Base-by-base conservation (phyloP, 1,284 basidiomycete genomes). In the Ganoderma boninense region DNA sequence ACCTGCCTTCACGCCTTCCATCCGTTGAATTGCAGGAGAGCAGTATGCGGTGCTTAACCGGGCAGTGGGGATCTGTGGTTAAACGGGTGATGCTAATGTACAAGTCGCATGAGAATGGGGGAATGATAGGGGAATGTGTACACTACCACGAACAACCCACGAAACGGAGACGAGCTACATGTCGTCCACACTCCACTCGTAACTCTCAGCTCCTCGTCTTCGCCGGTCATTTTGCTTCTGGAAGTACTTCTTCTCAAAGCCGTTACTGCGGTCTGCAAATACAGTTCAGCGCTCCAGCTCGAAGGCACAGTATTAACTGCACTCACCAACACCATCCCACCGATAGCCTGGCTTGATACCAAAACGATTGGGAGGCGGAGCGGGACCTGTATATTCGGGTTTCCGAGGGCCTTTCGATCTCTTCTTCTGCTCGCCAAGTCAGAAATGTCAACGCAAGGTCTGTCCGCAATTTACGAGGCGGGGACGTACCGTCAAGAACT, bases 241-340 rank as follows among this genome's bases (percentile, higher is more conserved):
- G 84, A 97, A 97, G 68, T 91, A 84, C 76, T 96, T 96, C 85
- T 94, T 95, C 84, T 99, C 97, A 74, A 97, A 99, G 1, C 97
- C 97, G 74, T 93, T 99, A 1, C 96, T 90, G 68, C 97, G 89
- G 78, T 97, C 96, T 97, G 77, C 5, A 43, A 43, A 2, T 6
- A 65, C 49, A n/a, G 20, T 26, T 66, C n/a, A 49, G 23, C 49
- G 52, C n/a, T n/a, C 40, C 29, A 8, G 52, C 32, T 23, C 2
- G 63, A 8, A 44, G 57, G 40, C 32, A 63, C 32, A 23, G 2
- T 13, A 23, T 26, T 43, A 42, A 46, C n/a, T 42, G 18, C 4
- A 90, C 90, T 79, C 76, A 96, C 95, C 95, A 68, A 97, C 96
- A 60, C 96, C 96, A 79, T 99, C 97, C 97, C 97, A 99, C 75